Conservation (phyloP, 805 yeast species). For the Ogataea nitratoaversa region DNA sequence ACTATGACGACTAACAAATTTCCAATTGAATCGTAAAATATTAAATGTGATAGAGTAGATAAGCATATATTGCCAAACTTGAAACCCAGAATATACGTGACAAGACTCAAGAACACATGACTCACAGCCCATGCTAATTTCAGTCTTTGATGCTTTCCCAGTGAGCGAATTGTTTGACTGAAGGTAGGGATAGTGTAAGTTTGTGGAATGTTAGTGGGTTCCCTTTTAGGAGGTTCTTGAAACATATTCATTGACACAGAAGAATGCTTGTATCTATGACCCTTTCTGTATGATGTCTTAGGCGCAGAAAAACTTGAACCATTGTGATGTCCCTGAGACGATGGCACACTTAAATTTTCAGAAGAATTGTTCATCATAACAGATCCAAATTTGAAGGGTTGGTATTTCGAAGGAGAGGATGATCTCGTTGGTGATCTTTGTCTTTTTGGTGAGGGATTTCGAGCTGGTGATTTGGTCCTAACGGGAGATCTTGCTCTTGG, state of each 20-base stretch:
- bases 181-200: constrained; percentile 70
- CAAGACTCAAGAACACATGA: constrained; percentile 52
- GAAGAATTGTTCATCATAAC: constrained; percentile 32
- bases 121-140: constrained; percentile 54
- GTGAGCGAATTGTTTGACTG: constrained; percentile 57
- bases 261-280: constrained; percentile 93
- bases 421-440: constrained; percentile 25
- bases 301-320: constrained; percentile 16
- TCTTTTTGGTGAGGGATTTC: constrained; percentile 23
- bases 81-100: constrained; percentile 59
- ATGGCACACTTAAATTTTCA: constrained; percentile 13
- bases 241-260: constrained; percentile 94
- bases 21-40: constrained; percentile 83
- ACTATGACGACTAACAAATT: constrained; percentile 66
- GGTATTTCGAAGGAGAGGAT: constrained; percentile 31
- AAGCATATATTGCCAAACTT: constrained; percentile 54
- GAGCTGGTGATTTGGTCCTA: constrained; percentile 24
- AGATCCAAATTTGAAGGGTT: constrained; percentile 66
- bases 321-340: constrained; percentile 1
- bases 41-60: constrained; percentile 77
- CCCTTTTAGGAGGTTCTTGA: constrained; percentile 80
- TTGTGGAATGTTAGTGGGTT: constrained; percentile 58
- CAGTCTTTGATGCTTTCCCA: constrained; percentile 52
- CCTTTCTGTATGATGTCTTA: constrained; percentile 75
- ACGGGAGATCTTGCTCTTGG: constrained; percentile 24